phyloP scores from a whole-genome alignment of 345 rosid species.

The Lumnitzera littorea region DNA sequence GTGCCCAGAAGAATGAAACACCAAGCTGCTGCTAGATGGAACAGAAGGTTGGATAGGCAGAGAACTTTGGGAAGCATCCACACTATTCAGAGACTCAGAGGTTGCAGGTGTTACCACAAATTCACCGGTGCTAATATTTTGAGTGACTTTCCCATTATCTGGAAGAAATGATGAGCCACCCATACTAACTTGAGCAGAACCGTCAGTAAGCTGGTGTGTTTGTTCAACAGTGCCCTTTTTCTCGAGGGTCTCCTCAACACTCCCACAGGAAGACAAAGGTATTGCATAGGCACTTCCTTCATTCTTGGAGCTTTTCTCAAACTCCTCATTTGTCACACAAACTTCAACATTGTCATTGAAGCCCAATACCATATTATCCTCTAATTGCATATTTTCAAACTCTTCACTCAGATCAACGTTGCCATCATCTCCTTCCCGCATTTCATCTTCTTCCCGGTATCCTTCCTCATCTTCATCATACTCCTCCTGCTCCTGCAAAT shows the following conservation, averaged over 20 bases:
- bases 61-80: slow-evolving; percentile 32
- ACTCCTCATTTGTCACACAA: slow-evolving; percentile 68
- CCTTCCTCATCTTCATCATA: slow-evolving; percentile 93
- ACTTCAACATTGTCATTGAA: slow-evolving; percentile 90
- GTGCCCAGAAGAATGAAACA: slow-evolving; percentile 35
- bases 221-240: slow-evolving; percentile 29
- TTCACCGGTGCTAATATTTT: slow-evolving; percentile 34
- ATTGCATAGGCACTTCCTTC: slow-evolving; percentile 32
- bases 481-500: slow-evolving; percentile 84
- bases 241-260: slow-evolving; percentile 28
- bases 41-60: slow-evolving; percentile 23
- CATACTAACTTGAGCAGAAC: slow-evolving; percentile 27
- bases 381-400: slow-evolving; percentile 51
- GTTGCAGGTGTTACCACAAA: slow-evolving; percentile 25
- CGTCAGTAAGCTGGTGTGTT: slow-evolving; percentile 27
- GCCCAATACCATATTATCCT: slow-evolving; percentile 68
- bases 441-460: slow-evolving; percentile 76
- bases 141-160: slow-evolving; percentile 52
- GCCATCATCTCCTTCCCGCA: slow-evolving; percentile 61
- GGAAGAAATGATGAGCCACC: slow-evolving; percentile 37
- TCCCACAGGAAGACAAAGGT: slow-evolving; percentile 31
- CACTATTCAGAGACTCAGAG: slow-evolving; percentile 26
- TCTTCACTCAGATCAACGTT: slow-evolving; percentile 46
- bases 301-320: slow-evolving; percentile 50
- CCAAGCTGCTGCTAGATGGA: slow-evolving; percentile 25